Conservation (phyloP, 192 early-diverging fungal species). For the Coemansia sp. region DNA sequence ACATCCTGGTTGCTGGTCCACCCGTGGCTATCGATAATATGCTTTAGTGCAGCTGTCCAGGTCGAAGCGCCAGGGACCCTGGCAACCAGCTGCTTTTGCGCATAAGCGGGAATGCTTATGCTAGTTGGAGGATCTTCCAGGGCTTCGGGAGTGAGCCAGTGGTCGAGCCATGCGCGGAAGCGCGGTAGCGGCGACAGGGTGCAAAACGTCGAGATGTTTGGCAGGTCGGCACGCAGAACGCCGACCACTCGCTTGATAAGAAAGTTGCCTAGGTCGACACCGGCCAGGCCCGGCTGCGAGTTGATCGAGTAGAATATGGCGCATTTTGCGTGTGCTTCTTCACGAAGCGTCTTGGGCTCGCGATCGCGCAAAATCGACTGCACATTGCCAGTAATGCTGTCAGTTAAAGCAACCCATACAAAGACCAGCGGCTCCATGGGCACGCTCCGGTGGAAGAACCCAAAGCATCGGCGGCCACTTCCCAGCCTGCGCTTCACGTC, state of each 20-base stretch:
- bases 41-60: slow-evolving; percentile 43
- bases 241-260: slow-evolving; percentile 85
- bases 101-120: slow-evolving; percentile 8
- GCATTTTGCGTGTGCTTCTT: slow-evolving; percentile 53
- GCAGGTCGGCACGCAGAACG: slow-evolving; percentile 68
- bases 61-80: slow-evolving; percentile 23
- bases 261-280: slow-evolving; percentile 89
- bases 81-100: slow-evolving; percentile 8
- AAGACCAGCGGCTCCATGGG: slow-evolving; percentile 84
- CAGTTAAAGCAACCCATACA: slow-evolving; percentile 79
- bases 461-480: slow-evolving; percentile 75
- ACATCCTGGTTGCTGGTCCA: slow-evolving; percentile 38
- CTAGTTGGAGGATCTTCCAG: slow-evolving; percentile 15
- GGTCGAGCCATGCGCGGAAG: slow-evolving; percentile 77
- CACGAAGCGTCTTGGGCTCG: slow-evolving; percentile 27
- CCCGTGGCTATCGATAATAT: slow-evolving; percentile 36
- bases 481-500: slow-evolving; percentile 78
- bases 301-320: slow-evolving; percentile 96
- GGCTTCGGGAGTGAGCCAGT: slow-evolving; percentile 39
- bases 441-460: slow-evolving; percentile 76
- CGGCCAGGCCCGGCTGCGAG: slow-evolving; percentile 79
- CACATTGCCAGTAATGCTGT: slow-evolving; percentile 62
- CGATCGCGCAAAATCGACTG: slow-evolving; percentile 65
- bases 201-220: slow-evolving; percentile 73
- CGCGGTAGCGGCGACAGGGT: slow-evolving; percentile 90